These are phyloP conservation scores for Russula sp. DNA, from an alignment of 768 basidiomycete species.

Conservation along the genomic window DNA sequence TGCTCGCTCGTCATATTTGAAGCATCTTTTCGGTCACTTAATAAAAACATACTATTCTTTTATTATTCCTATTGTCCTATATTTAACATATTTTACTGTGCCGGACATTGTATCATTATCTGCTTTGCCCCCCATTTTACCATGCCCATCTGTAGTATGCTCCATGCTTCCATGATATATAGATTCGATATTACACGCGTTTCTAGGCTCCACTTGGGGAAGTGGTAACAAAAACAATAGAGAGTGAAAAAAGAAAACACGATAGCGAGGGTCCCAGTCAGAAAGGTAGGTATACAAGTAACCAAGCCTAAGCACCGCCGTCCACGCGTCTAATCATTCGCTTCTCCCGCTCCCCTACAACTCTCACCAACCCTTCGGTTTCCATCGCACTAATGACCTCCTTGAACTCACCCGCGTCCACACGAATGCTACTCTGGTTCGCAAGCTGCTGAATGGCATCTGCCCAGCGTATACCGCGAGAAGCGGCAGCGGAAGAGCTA, in stretches of 20 bases:
- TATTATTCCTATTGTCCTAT: slow-evolving; percentile 16
- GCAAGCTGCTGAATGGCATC: slow-evolving; percentile 78
- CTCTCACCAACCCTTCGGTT: slow-evolving; percentile 82
- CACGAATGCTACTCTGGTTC: slow-evolving; percentile 78
- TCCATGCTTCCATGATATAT: slow-evolving; percentile 12
- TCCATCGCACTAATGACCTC: slow-evolving; percentile 76
- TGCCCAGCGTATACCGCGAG: slow-evolving; percentile 71
- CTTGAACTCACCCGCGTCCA: slow-evolving; percentile 77
- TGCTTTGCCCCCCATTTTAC: slow-evolving; percentile 4
- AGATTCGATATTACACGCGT: slow-evolving; percentile 1
- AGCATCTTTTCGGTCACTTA: slow-evolving; percentile 11
- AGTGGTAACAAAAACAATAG: not conserved
- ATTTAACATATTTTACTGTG: slow-evolving; percentile 25
- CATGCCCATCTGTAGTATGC: slow-evolving; percentile 22
- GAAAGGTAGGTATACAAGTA: no score
- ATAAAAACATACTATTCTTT: slow-evolving; percentile 9
- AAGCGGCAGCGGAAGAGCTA: slow-evolving; percentile 46
- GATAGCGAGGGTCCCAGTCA: no score
- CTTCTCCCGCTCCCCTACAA: slow-evolving; percentile 83
- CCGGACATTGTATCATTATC: slow-evolving; percentile 22
- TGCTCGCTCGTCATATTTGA: not conserved
- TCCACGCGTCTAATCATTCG: slow-evolving; percentile 75
- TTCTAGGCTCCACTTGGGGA: not conserved
- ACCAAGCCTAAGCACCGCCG: slow-evolving; percentile 33
- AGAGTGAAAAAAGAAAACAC: not conserved